Base-by-base conservation (phyloP, 164 flowering plant genomes). In the Paratinospora sagittata region DNA sequence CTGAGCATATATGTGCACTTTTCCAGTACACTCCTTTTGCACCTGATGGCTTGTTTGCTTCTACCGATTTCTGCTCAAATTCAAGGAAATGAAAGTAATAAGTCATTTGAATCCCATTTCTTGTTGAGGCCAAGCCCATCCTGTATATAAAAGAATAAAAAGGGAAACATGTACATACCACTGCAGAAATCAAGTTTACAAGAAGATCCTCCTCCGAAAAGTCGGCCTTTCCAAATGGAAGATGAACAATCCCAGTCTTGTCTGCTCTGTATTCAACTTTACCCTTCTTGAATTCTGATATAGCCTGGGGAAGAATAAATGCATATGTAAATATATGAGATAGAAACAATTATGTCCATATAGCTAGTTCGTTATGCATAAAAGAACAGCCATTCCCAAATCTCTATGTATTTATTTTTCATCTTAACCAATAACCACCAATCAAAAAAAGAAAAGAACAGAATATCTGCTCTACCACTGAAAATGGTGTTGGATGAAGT, bases 21-120 rank as follows among this genome's bases (percentile, higher is more conserved):
- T 83, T 95, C 97, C 98, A 95, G 85, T 87, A 92, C 8, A 90
- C 88, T 70, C 97, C 97, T 74, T 87, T 95, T 10, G 97, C 97
- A 72, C 97, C 98, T 17, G 89, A 36, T 63, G 98, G 98, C 82
- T 84, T 95, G 87, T 92, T 95, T 62, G 84, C 63, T 72, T 92
- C 97, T 24, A 92, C 75, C 10, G 98, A 95, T 92, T 86, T 92
- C 98, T 95, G 90, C 65, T 1, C 64, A 19, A 66, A 37, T 21
- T 30, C 21, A 16, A 6, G 17, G 70, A 24, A 75, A 47, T 10
- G 43, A 58, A 70, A 13, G 7, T 19, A 23, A 6, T 27, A 67
- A 24, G 14, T 36, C 37, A 71, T 36, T 30, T 66, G 47, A 36
- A 23, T 37, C 8, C 7, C 24, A 39, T 36, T 24, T 66, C 9